Evolutionary conservation across 352 stramenopile genomes (phyloP).

Genomic region (Globisporangium nagaii): DNA sequence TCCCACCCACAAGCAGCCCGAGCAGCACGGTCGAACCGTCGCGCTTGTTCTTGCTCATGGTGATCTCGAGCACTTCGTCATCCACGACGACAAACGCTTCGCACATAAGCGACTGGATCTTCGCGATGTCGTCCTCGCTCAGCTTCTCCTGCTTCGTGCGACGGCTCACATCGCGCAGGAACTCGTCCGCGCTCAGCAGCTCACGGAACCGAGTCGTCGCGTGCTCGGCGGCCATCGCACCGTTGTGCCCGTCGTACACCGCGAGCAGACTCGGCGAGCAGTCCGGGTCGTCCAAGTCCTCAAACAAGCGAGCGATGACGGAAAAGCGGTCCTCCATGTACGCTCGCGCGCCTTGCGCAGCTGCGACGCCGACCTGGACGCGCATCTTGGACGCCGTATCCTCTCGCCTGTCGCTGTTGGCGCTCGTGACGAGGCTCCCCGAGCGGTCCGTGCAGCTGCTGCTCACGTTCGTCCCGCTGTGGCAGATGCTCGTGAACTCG

Average conservation of each 20-base stretch:
- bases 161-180: constrained; percentile 40
- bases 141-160: constrained; percentile 25
- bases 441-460: constrained; percentile 3
- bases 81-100: constrained; percentile 59
- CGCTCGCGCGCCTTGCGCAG: constrained; percentile 53
- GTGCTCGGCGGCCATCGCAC: constrained; percentile 60
- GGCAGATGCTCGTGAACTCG: constrained; percentile 46
- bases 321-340: constrained; percentile 84
- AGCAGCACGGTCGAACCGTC: constrained; percentile 74
- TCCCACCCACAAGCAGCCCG: constrained; percentile 58
- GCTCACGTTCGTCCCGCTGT: constrained; percentile 5
- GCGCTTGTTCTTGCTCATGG: constrained; percentile 59
- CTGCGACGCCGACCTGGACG: constrained; percentile 41
- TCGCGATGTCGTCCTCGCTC: constrained; percentile 38
- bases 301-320: constrained; percentile 54
- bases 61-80: constrained; percentile 66
- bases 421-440: constrained; percentile 5
- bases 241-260: constrained; percentile 78
- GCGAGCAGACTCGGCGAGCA: constrained; percentile 49
- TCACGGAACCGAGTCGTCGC: constrained; percentile 53
- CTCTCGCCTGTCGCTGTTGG: constrained; percentile 7
- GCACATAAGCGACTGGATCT: constrained; percentile 41
- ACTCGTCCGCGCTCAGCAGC: constrained; percentile 40
- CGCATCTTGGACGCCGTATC: constrained; percentile 22
- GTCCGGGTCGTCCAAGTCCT: constrained; percentile 30